Percentiles rank a stretch among this genome's conserved stretches.
phyloP scores from a whole-genome alignment of 78 protist genomes.

The Pigoraptor vietnamica region DNA sequence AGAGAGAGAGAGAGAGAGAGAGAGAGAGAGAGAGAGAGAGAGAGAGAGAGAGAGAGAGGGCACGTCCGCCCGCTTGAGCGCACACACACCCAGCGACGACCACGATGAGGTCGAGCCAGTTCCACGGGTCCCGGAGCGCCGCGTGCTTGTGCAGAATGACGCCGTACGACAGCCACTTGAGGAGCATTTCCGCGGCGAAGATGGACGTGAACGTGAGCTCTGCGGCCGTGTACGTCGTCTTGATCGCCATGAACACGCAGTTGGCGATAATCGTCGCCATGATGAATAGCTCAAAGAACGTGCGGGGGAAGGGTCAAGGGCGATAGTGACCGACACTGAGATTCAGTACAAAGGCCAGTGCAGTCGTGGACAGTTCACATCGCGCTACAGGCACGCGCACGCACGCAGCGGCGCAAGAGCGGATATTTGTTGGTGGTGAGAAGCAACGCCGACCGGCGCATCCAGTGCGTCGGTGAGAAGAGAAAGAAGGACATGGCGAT shows the following conservation, averaged over 20 bases:
- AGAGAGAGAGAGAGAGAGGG: too few species aligned
- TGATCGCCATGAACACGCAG: not conserved
- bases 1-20: too few species aligned
- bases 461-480: not conserved
- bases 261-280: not conserved
- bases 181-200: conserved; percentile 10
- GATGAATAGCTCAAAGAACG: not conserved
- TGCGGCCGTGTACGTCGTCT: not conserved
- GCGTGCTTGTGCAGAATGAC: conserved; percentile 5
- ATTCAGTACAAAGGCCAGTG: too few species aligned
- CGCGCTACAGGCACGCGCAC: not conserved
- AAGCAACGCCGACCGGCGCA: not conserved
- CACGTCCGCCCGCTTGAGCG: too few species aligned
- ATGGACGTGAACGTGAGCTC: conserved; percentile 2
- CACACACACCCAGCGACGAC: conserved; percentile 1
- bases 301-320: too few species aligned
- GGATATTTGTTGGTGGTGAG: not conserved
- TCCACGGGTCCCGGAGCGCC: conserved; percentile 16
- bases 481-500: not conserved
- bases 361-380: too few species aligned
- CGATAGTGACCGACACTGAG: too few species aligned
- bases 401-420: not conserved
- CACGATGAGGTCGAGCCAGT: conserved; percentile 15
- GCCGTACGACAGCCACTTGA: conserved; percentile 17
- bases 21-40: too few species aligned